Evolutionary conservation across 257 asterid species (phyloP), one percentile per base, ranked within the genome.

Genomic region (Striga asiatica): DNA sequence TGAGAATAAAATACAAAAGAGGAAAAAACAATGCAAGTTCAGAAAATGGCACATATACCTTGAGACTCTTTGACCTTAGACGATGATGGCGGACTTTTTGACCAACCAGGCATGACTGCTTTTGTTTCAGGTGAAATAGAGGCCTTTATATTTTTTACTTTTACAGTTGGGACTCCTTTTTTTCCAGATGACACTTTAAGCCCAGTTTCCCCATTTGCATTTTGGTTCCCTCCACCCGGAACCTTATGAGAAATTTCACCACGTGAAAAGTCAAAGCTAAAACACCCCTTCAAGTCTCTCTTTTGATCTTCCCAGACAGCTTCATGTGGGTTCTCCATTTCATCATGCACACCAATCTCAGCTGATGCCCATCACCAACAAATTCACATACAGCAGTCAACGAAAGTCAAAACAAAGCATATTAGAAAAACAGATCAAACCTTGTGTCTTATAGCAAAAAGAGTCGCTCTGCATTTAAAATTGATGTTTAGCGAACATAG

Each of bases 81-180:
- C 17, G 61, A 16, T 21, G 60, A 10, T 9, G 61, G n/a, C 53
- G 11, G 8, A 28, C 29, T 41, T 37, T 34, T 60, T 24, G 27
- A 47, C 75, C 75, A 54, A 21, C 49, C 75, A 8, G 49, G 23
- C 39, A 48, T n/a, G n/a, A n/a, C 10, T 48, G 11, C 9, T 66
- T 66, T 66, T 18, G 12, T 54, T 38, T 45, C 57, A 10, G 62
- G 53, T 25, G n/a, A n/a, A n/a, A n/a, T n/a, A n/a, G n/a, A n/a
- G n/a, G n/a, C n/a, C n/a, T n/a, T n/a, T n/a, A n/a, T n/a, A n/a
- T n/a, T n/a, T n/a, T n/a, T n/a, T n/a, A n/a, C n/a, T n/a, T n/a
- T n/a, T n/a, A n/a, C n/a, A n/a, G n/a, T n/a, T n/a, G n/a, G n/a
- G n/a, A n/a, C n/a, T n/a, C n/a, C n/a, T n/a, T n/a, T n/a, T n/a